Conservation (phyloP, 306 rosid species). For the Gleditsia sinensis region DNA sequence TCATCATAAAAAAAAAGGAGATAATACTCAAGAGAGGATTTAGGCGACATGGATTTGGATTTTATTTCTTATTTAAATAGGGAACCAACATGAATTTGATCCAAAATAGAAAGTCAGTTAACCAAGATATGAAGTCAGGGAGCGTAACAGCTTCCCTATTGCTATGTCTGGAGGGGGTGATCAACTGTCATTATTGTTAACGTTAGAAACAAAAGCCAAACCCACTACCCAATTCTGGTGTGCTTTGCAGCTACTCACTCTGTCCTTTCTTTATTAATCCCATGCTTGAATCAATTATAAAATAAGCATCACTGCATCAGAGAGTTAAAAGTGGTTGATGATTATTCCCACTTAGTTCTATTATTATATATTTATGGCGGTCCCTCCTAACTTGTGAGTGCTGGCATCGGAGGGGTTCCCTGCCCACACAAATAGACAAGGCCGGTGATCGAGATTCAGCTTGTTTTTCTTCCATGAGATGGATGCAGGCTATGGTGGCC, state of each 20-base stretch:
- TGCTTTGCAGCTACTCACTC: not conserved
- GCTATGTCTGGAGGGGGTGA: not conserved
- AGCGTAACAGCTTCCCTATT: conserved; percentile 15
- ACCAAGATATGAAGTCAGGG: not conserved
- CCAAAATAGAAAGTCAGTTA: conserved; percentile 27
- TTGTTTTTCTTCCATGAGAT: conserved; percentile 33
- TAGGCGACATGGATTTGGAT: not conserved
- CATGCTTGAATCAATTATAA: not conserved
- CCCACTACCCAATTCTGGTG: conserved; percentile 34
- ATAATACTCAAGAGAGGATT: not conserved
- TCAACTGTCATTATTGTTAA: conserved; percentile 25
- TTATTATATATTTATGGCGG: conserved; percentile 40
- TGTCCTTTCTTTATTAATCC: not conserved
- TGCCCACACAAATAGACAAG: conserved; percentile 28
- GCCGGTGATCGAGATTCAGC: conserved; percentile 45
- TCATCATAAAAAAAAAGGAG: not conserved
- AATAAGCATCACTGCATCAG: not conserved
- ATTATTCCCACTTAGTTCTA: not conserved
- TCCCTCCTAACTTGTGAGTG: conserved; percentile 36
- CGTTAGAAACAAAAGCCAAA: conserved; percentile 32
- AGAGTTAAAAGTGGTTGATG: conserved; percentile 11
- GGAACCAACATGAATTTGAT: conserved; percentile 14
- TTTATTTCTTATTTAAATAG: not conserved
- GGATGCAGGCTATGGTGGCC: conserved; percentile 30
- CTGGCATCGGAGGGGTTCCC: conserved; percentile 35